Percentiles rank a stretch among this genome's conserved stretches.
phyloP scores from a whole-genome alignment of 106 monocot genomes.

The Narthecium ossifragum region DNA sequence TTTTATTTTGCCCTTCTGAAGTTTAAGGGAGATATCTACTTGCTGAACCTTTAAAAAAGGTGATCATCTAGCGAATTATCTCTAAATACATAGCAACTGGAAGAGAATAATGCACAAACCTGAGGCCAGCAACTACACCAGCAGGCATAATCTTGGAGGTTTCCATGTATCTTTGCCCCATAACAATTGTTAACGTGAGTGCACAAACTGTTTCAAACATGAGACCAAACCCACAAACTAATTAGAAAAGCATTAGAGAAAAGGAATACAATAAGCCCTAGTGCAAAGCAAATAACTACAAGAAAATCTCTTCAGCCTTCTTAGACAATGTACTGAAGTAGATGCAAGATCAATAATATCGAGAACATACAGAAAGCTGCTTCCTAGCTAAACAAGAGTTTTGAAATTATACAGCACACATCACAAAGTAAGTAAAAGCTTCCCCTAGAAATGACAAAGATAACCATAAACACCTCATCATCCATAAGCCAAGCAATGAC shows the following conservation, averaged over 20 bases:
- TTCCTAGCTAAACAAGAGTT: too few relatives aligned
- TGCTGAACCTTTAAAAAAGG: not conserved
- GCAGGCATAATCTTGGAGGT: constrained; percentile 88
- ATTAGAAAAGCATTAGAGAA: not conserved
- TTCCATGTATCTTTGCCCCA: constrained; percentile 82
- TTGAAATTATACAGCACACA: too few relatives aligned
- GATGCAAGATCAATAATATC: too few relatives aligned
- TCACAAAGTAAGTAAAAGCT: too few relatives aligned
- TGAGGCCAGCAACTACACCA: constrained; percentile 69
- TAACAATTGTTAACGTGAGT: constrained; percentile 48
- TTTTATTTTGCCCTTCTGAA: not conserved
- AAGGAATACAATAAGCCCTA: not conserved
- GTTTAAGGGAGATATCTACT: not conserved
- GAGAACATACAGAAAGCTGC: too few relatives aligned
- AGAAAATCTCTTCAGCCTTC: too few relatives aligned
- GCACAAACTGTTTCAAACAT: constrained; percentile 62
- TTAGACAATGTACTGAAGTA: too few relatives aligned
- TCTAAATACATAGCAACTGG: not conserved
- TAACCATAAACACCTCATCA: too few relatives aligned
- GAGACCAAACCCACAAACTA: too few relatives aligned
- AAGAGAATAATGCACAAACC: constrained; percentile 31
- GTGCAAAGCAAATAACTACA: not conserved
- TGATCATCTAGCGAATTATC: not conserved
- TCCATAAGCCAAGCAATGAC: too few relatives aligned
- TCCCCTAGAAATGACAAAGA: too few relatives aligned